Evolutionary conservation across 371 early-diverging fungal genomes (phyloP), one percentile per base, ranked within the genome.

Genomic region (Homolaphlyctis polyrhiza): DNA sequence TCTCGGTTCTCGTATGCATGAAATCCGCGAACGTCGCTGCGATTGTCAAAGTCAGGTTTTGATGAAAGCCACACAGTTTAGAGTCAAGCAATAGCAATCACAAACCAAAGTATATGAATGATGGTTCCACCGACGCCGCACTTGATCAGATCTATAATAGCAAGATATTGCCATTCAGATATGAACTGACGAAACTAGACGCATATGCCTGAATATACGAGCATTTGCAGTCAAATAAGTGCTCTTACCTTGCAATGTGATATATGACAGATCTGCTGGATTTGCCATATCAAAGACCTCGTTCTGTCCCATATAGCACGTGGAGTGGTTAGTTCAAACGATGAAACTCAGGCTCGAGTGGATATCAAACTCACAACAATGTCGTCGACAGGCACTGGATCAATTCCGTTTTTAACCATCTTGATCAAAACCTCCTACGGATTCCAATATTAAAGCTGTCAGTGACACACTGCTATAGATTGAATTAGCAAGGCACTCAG

Each of bases 251-350:
- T 74, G 60, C 21, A 75, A 59, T n/a, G 72, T 72, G 27, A 79
- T 79, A 14, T 32, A n/a, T 8, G 59, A 18, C 5, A 49, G 25
- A 27, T 57, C 36, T 28, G 28, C 45, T 1, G 79, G 76, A 61
- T 76, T 71, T 0, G 74, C 81, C 81, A 83, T 83, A 58, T 83
- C 83, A 65, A 81, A 81, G 8, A 83, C 66, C 61, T 83, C 83
- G 61, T 78, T 77, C 75, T 75, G 48, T 1, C 33, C 33, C 16
- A 54, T 6, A 35, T 25, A 23, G n/a, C 1, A 34, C 3, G 28
- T 50, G 27, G 27, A 57, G n/a, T 47, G 35, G 23, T 16, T 50
- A 18, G 34, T n/a, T 14, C 35, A 35, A 14, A 68, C 57, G 36
- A 57, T 18, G n/a, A 50, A 52, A 16, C 25, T 52, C 30, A 8